phyloP scores from a whole-genome alignment of 148 eudicot species.

The Persicaria maculosa region DNA sequence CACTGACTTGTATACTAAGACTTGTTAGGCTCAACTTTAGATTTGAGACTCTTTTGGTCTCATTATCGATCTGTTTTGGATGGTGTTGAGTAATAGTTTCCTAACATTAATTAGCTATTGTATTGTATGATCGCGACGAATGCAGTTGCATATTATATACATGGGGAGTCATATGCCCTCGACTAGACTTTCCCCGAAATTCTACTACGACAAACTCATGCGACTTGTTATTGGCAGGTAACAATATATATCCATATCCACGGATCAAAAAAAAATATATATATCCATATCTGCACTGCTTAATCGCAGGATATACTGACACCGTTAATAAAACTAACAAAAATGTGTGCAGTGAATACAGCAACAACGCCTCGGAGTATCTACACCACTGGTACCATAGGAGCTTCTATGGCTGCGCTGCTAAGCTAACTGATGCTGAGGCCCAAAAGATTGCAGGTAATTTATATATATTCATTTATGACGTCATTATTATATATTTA shows the following conservation, averaged over 20 bases:
- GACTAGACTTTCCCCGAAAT: neutral
- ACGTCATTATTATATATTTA: neutral
- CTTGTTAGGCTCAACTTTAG: too few species aligned
- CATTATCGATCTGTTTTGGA: too few species aligned
- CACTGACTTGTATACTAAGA: too few species aligned
- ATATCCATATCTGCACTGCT: too few species aligned
- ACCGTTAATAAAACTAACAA: neutral
- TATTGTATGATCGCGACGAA: too few species aligned
- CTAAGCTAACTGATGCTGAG: constrained; percentile 27
- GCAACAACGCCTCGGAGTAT: neutral
- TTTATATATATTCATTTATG: neutral
- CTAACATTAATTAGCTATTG: too few species aligned
- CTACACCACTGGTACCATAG: constrained; percentile 16
- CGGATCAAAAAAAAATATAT: too few species aligned
- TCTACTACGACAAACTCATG: neutral
- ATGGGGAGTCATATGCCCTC: neutral
- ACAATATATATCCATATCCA: too few species aligned
- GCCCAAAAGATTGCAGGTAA: constrained; percentile 3
- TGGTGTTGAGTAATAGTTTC: too few species aligned
- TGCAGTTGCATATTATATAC: neutral
- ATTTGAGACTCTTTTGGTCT: too few species aligned
- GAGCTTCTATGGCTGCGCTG: constrained; percentile 36
- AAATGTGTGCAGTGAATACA: neutral
- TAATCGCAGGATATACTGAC: too few species aligned
- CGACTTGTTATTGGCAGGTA: neutral